phyloP scores from a whole-genome alignment of 495 filamentous ascomycete species.

The Annulohypoxylon moriforme region DNA sequence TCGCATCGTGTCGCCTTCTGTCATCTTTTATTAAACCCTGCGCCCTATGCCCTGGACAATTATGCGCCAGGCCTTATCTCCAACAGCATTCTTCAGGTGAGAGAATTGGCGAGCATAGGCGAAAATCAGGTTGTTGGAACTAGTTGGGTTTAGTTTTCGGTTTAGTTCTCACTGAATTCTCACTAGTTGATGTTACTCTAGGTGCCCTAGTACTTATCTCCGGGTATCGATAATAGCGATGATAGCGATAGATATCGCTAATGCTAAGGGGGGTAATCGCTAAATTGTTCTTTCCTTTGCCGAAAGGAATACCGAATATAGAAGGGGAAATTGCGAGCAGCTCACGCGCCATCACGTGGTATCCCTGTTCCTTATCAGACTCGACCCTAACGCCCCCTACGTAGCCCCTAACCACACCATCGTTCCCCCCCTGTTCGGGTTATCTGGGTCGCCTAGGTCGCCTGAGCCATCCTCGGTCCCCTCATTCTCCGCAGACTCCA shows the following conservation, averaged over 20 bases:
- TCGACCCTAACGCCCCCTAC: too few relatives aligned
- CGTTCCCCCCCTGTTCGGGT: background rate
- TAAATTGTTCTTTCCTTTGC: background rate
- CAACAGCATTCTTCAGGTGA: background rate
- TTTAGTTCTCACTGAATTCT: background rate
- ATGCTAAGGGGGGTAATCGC: too few relatives aligned
- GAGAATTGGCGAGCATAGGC: background rate
- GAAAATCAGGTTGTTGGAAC: slow-evolving; percentile 5
- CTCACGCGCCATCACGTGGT: slow-evolving; percentile 10
- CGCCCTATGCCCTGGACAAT: background rate
- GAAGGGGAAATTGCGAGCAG: slow-evolving; percentile 9
- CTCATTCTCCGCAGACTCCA: slow-evolving; percentile 6
- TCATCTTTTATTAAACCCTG: slow-evolving; percentile 13
- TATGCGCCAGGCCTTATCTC: slow-evolving; percentile 16
- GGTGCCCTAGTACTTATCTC: too few relatives aligned
- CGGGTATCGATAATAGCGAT: background rate
- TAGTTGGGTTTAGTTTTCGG: slow-evolving; percentile 6
- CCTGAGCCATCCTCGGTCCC: background rate
- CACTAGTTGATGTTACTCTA: slow-evolving; percentile 4
- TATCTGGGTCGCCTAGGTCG: background rate
- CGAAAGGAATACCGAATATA: slow-evolving; percentile 15
- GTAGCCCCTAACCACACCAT: background rate
- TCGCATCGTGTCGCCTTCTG: slow-evolving; percentile 2
- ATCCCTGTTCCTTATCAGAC: slow-evolving; percentile 13
- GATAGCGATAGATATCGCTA: too few relatives aligned